Conservation (phyloP, 202 grass and related monocot species). For the Elaeis oleifera region DNA sequence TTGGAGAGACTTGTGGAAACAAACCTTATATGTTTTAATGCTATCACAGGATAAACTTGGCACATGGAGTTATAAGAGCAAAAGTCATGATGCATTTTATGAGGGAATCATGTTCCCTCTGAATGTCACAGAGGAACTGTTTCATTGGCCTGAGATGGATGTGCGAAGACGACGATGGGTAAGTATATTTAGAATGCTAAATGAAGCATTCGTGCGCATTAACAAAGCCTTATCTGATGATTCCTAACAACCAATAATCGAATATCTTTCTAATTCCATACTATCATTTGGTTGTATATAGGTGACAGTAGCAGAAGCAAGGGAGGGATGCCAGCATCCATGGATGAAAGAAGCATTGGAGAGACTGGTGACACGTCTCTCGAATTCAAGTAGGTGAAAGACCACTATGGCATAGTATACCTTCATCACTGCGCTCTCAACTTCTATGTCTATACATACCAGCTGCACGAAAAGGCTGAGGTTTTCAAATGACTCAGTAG, state of each 20-base stretch:
- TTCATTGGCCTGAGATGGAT: constrained; percentile 17
- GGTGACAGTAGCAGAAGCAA: constrained; percentile 3
- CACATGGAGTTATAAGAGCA: constrained; percentile 21
- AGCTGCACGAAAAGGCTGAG: too few relatives aligned
- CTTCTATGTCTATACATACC: too few relatives aligned
- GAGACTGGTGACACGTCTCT: not conserved
- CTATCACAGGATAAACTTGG: constrained; percentile 9
- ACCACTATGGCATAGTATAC: too few relatives aligned
- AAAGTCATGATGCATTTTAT: constrained; percentile 2
- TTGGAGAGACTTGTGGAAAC: too few relatives aligned
- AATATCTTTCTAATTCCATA: not conserved
- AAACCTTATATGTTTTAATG: not conserved
- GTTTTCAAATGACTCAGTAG: too few relatives aligned
- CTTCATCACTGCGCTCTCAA: too few relatives aligned
- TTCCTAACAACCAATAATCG: not conserved
- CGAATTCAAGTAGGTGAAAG: too few relatives aligned
- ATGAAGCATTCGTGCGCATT: too few relatives aligned
- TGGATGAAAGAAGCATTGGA: constrained; percentile 18
- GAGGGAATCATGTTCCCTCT: constrained; percentile 25
- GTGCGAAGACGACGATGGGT: constrained; percentile 14
- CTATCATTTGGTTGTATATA: not conserved
- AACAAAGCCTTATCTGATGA: not conserved
- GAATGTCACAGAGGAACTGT: constrained; percentile 22
- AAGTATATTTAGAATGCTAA: not conserved
- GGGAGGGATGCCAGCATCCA: constrained; percentile 9